A percentile compares a stretch with the other conserved stretches of the same genome.
Conservation (phyloP, 1,284 basidiomycete genomes). For the Coniophora puteana region DNA sequence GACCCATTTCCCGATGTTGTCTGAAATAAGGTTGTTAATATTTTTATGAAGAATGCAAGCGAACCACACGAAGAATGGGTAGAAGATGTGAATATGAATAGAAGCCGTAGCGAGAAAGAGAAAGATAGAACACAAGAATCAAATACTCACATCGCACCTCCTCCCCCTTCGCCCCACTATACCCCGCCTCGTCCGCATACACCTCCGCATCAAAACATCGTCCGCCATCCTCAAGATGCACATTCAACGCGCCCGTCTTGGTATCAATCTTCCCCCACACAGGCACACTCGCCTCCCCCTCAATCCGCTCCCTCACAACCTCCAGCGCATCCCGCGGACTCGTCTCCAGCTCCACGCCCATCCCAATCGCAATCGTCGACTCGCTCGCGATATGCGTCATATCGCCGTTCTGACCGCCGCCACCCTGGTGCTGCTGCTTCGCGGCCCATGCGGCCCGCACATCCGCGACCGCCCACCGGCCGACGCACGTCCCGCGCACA, state of each 20-base stretch:
- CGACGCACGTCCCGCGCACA: slow-evolving; percentile 74
- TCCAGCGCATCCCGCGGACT: slow-evolving; percentile 85
- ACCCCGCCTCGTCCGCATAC: slow-evolving; percentile 88
- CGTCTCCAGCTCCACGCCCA: slow-evolving; percentile 35
- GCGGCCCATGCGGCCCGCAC: slow-evolving; percentile 58
- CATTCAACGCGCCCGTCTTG: slow-evolving; percentile 81
- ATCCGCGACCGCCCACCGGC: slow-evolving; percentile 64
- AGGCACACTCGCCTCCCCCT: slow-evolving; percentile 85
- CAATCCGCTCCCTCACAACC: slow-evolving; percentile 81
- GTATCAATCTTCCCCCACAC: slow-evolving; percentile 92
- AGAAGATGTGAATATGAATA: too few species aligned
- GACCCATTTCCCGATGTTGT: slow-evolving; percentile 81
- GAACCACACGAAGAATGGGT: too few species aligned
- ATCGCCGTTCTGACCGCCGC: slow-evolving; percentile 33
- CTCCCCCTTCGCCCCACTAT: slow-evolving; percentile 57
- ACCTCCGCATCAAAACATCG: slow-evolving; percentile 92
- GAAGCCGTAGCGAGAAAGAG: slow-evolving; percentile 25
- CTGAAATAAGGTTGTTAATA: too few species aligned
- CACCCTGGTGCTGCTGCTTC: slow-evolving; percentile 37
- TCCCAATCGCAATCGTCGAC: slow-evolving; percentile 22
- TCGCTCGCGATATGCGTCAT: slow-evolving; percentile 23
- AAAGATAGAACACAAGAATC: slow-evolving; percentile 12
- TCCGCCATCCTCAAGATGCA: slow-evolving; percentile 76
- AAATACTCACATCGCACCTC: slow-evolving; percentile 72
- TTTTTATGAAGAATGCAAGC: too few species aligned